Conservation (phyloP, 179 eudicot genomes). For the Vitellaria paradoxa region DNA sequence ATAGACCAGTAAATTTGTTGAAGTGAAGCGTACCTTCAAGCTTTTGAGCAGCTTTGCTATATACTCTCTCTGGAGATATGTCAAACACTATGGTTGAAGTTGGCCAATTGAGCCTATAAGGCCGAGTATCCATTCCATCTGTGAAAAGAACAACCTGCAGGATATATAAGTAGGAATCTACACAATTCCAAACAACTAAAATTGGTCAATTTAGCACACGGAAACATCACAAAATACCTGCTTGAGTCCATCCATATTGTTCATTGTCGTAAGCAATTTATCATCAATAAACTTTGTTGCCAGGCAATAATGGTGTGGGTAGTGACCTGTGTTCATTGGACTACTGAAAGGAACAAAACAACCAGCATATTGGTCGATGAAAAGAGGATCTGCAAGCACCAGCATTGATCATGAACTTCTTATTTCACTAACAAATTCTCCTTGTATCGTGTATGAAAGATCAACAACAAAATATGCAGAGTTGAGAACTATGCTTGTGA, state of each 20-base stretch:
- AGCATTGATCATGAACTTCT: background rate
- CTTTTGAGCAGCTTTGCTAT: slow-evolving; percentile 37
- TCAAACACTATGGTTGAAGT: slow-evolving; percentile 68
- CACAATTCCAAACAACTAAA: background rate
- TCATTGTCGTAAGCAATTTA: slow-evolving; percentile 47
- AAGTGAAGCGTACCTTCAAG: slow-evolving; percentile 50
- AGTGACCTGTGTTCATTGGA: slow-evolving; percentile 24
- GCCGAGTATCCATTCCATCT: slow-evolving; percentile 93
- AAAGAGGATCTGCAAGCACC: slow-evolving; percentile 72
- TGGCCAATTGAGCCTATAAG: slow-evolving; percentile 85
- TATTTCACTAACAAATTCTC: background rate
- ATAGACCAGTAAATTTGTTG: background rate
- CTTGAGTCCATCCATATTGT: slow-evolving; percentile 45
- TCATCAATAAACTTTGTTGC: slow-evolving; percentile 86
- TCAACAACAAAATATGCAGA: background rate
- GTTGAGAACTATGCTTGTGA: too few relatives aligned
- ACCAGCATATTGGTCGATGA: slow-evolving; percentile 71
- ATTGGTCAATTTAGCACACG: background rate
- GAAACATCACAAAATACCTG: slow-evolving; percentile 47
- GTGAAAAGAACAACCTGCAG: slow-evolving; percentile 88
- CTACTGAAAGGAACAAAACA: slow-evolving; percentile 54
- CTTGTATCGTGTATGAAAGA: background rate
- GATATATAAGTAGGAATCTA: slow-evolving; percentile 10
- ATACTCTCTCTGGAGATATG: slow-evolving; percentile 59
- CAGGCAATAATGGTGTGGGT: slow-evolving; percentile 52